Percentiles rank a stretch among this genome's conserved stretches.
These are phyloP conservation scores for Capsicum rhomboideum DNA, from an alignment of 257 asterid species.

Conservation along the genomic window DNA sequence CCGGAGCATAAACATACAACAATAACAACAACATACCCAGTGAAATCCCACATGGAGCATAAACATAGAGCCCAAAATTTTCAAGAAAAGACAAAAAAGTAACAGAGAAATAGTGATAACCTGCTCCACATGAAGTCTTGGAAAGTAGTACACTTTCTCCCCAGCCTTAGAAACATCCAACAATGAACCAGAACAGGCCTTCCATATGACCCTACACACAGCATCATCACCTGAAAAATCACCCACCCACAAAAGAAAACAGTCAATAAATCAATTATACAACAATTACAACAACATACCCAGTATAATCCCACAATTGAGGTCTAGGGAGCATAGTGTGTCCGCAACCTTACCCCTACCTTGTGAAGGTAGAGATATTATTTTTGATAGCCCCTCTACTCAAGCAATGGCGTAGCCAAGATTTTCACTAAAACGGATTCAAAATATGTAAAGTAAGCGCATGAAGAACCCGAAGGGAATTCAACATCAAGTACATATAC, in stretches of 20 bases:
- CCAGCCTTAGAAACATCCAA: constrained; percentile 50
- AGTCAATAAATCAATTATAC: too few relatives aligned
- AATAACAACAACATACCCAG: not conserved
- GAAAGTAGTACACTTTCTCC: constrained; percentile 60
- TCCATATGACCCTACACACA: constrained; percentile 47
- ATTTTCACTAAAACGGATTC: too few relatives aligned
- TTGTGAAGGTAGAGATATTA: not conserved
- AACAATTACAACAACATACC: not conserved
- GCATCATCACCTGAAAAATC: constrained; percentile 21
- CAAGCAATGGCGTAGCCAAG: too few relatives aligned
- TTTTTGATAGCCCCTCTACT: not conserved
- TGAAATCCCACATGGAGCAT: not conserved
- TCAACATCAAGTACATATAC: too few relatives aligned
- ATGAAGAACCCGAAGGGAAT: too few relatives aligned
- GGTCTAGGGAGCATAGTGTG: not conserved
- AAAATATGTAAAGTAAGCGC: too few relatives aligned
- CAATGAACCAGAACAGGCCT: constrained; percentile 66
- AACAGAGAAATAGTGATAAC: constrained; percentile 13
- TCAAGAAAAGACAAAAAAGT: not conserved
- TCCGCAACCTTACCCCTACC: not conserved
- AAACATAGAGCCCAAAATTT: not conserved
- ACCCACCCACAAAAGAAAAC: not conserved
- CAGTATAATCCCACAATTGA: not conserved
- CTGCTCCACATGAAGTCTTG: constrained; percentile 72
- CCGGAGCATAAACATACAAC: not conserved